Base-by-base conservation (phyloP, 352 stramenopile genomes). In the Phytophthora pinifolia region DNA sequence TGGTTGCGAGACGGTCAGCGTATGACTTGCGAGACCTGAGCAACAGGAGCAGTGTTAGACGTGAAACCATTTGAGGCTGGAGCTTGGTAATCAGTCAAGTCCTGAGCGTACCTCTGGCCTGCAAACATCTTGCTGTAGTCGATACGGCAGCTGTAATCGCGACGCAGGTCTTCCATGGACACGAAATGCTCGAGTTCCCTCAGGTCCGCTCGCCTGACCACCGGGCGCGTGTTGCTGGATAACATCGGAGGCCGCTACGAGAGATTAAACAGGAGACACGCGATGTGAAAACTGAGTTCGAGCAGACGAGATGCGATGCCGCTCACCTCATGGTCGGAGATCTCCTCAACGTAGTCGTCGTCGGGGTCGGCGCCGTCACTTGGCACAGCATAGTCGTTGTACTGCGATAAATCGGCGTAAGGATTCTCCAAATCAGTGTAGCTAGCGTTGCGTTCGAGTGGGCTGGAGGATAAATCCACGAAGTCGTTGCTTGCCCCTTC, bases 51-150 rank as follows among this genome's bases (percentile, higher is more conserved):
- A 44, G 30, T 14, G 22, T 17, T 22, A 36, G 32, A 5, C 4
- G 22, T 27, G 3, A 27, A 27, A 27, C 22, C 22, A 27, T 27
- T 25, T 3, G 20, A 22, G 20, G 20, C 20, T 22, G 20, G 20
- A 22, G 20, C 20, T 22, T 3, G 22, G 4, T 3, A 3, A 1
- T 25, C 20, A 27, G 22, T 27, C 22, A 27, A 18, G 6, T n/a
- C 18, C 22, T 2, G 8, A 31, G 45, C 63, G 25, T 46, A 88
- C 80, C 76, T 81, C 38, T 79, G 76, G 8, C 83, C 80, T 6
- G 72, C 73, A 43, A 90, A 90, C 77, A 90, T 87, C 37, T 69
- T 70, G n/a, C 43, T 70, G 52, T 87, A 90, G 37, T 87, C 75
- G 51, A 90, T 77, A 35, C 72, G 61, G 49, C 80, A 88, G n/a